Evolutionary conservation across 2,329 filamentous ascomycete species (phyloP), one percentile per base, ranked within the genome.

Genomic region (Verticillium longisporum): DNA sequence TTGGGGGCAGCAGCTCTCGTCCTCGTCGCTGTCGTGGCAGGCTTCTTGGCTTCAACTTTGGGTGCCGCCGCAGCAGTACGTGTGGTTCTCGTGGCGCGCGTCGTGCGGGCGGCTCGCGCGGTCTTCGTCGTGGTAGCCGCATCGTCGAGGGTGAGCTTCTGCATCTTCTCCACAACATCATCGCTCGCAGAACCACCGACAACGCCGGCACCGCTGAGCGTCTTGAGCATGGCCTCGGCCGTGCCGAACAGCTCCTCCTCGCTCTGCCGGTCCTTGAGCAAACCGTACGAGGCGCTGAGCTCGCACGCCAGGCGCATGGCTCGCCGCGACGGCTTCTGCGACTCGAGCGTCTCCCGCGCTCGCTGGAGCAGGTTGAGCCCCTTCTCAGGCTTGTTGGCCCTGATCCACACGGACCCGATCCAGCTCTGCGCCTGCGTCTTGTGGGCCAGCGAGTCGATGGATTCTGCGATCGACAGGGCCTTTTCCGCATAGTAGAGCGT

Each of bases 401-500:
- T 82, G 56, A 83, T 73, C 62, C 79, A 83, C n/a, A 86, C 74
- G 1, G 77, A 80, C 1, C 82, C 83, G 14, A 82, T 75, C 79
- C 83, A 83, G 4, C 80, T 77, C 3, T 81, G 78, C 7, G 81
- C 81, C 64, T 85, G 80, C 0, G 83, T 80, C 53, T 78, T 74
- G 67, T 84, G 83, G 13, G 87, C 80, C 38, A 83, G 79, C 0
- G 89, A 87, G 56, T 83, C 79, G 9, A 90, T 84, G n/a, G 83
- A 85, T 62, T 83, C 81, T 21, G 91, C 91, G 62, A 96, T 84
- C 68, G 89, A 91, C 60, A 89, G 80, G 0, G 92, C 92, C 68
- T 95, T 90, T 66, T 97, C 89, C 1, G 89, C 88, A 67, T 96
- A 96, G 71, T 93, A 95, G 0, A 94, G 77, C 1, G 94, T 94